Evolutionary conservation across 2,329 filamentous ascomycete species (phyloP), one percentile per base, ranked within the genome.

Genomic region (Sclerotinia borealis): DNA sequence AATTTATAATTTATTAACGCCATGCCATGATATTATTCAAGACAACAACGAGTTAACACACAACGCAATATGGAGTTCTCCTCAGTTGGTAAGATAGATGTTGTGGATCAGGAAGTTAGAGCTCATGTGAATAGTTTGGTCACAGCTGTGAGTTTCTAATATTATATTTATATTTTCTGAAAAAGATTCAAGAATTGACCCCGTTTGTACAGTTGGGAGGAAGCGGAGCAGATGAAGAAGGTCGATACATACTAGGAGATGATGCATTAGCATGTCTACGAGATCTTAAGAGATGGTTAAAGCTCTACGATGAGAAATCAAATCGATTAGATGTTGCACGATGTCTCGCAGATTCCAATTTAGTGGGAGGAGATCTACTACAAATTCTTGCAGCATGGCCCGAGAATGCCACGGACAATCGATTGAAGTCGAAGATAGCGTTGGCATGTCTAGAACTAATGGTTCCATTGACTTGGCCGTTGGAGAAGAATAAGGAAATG

Each of bases 291-390:
- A 89, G 89, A 84, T 99, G 95, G 95, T 83, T 99, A 69, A 92
- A 92, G 70, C 86, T 96, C 67, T 95, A 95, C 80, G 93, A 97
- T 76, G 91, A 96, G 74, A 96, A 96, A 75, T 86, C 89, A 68
- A 96, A 96, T 74, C 89, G 93, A 69, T 89, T 96, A 81, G 95
- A 99, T 74, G 95, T 99, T 65, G 93, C 93, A 66, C 85, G 95
- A 77, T 97, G 92, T 75, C 81, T 98, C 69, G 88, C 92, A 72
- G 92, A 98, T 76, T 90, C 92, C 50, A 97, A 97, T 73, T 77
- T 99, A n/a, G 85, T 98, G 63, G 89, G 89, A 73, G 91, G 91
- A 58, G 95, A 99, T 76, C 78, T 99, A 63, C 80, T 98, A 63
- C 92, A 93, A 62, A 98, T 99, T 68, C 81, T 99, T 27, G 88